Conservation (phyloP, 208 protist genomes). For the Leptomonas pyrrhocoris region DNA sequence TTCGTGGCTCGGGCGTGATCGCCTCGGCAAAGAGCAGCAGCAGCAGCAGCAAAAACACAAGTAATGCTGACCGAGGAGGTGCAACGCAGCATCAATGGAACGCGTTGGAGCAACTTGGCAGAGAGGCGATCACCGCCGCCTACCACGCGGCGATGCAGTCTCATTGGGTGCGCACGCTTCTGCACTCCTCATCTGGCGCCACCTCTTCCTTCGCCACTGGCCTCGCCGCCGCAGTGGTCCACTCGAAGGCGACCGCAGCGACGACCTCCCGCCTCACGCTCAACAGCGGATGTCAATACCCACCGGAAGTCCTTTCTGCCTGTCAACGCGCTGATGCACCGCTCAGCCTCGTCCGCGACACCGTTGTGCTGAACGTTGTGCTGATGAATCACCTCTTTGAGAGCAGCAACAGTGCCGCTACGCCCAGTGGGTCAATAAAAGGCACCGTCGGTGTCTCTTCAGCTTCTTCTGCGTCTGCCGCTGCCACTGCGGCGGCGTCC, state of each 20-base stretch:
- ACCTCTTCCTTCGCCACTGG: background rate
- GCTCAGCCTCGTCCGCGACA: constrained; percentile 20
- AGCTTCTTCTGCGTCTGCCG: background rate
- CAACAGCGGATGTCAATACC: constrained; percentile 25
- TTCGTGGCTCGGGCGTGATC: constrained; percentile 10
- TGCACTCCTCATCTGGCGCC: background rate
- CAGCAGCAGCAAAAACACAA: background rate
- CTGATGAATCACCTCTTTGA: constrained; percentile 32
- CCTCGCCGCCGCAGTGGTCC: background rate
- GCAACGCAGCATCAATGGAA: constrained; percentile 9
- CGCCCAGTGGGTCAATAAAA: background rate
- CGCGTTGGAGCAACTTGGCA: constrained; percentile 20
- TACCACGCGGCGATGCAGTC: constrained; percentile 34
- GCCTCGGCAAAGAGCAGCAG: background rate
- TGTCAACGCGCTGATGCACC: constrained; percentile 9
- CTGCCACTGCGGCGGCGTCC: background rate
- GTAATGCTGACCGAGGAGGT: background rate
- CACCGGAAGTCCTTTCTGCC: constrained; percentile 14
- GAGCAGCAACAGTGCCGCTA: background rate
- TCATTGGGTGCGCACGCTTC: constrained; percentile 11
- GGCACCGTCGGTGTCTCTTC: background rate
- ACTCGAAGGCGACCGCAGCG: background rate
- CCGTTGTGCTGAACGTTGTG: constrained; percentile 32
- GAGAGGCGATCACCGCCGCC: constrained; percentile 21
- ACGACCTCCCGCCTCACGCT: constrained; percentile 18